Percentiles rank a stretch among this genome's conserved stretches.
Evolutionary conservation across 805 yeast genomes (phyloP).

Genomic region (Ogataea minuta): DNA sequence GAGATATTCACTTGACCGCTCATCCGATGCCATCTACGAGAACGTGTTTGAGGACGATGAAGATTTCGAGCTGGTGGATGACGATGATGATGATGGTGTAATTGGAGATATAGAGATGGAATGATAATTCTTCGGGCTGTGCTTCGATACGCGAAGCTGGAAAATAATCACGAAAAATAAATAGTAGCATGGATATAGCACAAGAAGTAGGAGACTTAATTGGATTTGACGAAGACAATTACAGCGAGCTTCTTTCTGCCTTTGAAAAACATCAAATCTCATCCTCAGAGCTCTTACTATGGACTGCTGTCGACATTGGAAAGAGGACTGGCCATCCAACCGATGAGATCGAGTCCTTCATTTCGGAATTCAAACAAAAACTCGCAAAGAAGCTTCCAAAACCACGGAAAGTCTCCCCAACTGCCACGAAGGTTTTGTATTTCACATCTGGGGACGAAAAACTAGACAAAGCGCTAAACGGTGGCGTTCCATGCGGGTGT

Average conservation of each 20-base stretch:
- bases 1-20: conserved; percentile 27
- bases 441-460: conserved; percentile 54
- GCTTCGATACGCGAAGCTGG: conserved; percentile 2
- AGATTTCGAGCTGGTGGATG: conserved; percentile 31
- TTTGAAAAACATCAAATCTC: conserved; percentile 34
- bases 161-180: not conserved
- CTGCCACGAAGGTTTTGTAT: not conserved
- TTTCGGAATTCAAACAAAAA: conserved; percentile 15
- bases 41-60: conserved; percentile 41
- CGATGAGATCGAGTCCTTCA: conserved; percentile 29
- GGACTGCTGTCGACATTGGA: conserved; percentile 36
- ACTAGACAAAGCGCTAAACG: conserved; percentile 47
- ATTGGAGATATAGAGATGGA: conserved; percentile 41
- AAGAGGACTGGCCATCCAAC: conserved; percentile 34
- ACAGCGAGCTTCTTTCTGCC: conserved; percentile 29
- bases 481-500: conserved; percentile 53
- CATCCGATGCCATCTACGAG: conserved; percentile 27
- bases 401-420: conserved; percentile 3
- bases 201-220: conserved; percentile 26
- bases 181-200: conserved; percentile 19
- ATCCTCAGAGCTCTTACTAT: conserved; percentile 40
- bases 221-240: conserved; percentile 35
- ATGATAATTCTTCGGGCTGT: conserved; percentile 6
- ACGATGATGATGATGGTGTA: conserved; percentile 33
- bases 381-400: conserved; percentile 3